Conservation (phyloP, 495 filamentous ascomycete genomes). For the Articulospora tetracladia region DNA sequence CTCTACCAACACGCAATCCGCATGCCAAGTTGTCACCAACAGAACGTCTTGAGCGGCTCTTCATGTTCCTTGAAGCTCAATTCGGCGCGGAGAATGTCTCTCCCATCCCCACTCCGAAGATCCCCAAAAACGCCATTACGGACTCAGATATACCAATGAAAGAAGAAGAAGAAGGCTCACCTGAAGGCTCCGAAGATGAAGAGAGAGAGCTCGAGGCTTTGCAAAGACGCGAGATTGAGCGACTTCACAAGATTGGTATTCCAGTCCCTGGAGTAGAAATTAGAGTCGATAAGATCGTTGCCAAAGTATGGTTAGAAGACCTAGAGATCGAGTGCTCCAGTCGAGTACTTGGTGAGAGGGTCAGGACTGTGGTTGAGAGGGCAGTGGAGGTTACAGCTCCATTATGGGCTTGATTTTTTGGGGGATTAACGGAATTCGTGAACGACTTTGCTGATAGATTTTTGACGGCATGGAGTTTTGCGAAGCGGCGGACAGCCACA, state of each 20-base stretch:
- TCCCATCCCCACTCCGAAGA: constrained; percentile 67
- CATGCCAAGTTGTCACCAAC: constrained; percentile 66
- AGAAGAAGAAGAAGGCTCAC: constrained; percentile 27
- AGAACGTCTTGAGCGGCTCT: constrained; percentile 76
- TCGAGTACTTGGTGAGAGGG: constrained; percentile 68
- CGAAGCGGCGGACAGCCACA: too few relatives aligned
- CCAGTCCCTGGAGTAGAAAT: constrained; percentile 87
- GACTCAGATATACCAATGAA: constrained; percentile 7
- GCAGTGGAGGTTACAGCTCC: constrained; percentile 88
- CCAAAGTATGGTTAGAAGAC: constrained; percentile 86
- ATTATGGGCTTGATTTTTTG: constrained; percentile 40
- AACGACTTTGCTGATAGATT: background rate
- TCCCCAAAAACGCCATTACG: constrained; percentile 25
- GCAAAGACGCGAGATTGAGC: constrained; percentile 55
- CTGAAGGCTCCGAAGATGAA: constrained; percentile 26
- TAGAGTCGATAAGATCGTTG: constrained; percentile 81
- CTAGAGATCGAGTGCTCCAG: constrained; percentile 83
- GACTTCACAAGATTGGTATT: constrained; percentile 76
- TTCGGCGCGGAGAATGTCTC: constrained; percentile 75
- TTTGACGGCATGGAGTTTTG: background rate
- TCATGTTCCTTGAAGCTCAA: constrained; percentile 95
- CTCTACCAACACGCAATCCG: constrained; percentile 54
- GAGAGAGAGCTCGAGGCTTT: constrained; percentile 40
- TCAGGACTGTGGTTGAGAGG: constrained; percentile 84
- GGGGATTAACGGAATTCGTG: too few relatives aligned